Evolutionary conservation across 2,329 filamentous ascomycete species (phyloP).

Genomic region (Cryphonectria japonica): DNA sequence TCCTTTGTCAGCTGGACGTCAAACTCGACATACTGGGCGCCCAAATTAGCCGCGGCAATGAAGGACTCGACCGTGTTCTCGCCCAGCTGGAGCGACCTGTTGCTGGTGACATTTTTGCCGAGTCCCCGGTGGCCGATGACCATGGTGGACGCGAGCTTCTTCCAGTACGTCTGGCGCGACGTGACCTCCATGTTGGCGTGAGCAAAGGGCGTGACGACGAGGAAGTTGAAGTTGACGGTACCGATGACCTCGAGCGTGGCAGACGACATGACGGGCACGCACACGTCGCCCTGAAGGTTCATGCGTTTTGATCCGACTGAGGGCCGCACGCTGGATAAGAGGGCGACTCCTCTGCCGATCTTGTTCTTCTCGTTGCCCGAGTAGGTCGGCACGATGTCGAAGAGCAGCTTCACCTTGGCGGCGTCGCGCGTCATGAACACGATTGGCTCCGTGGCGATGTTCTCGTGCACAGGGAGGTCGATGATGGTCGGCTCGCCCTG

Average conservation of each 20-base stretch:
- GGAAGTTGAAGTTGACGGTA: conserved; percentile 93
- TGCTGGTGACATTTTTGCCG: conserved; percentile 85
- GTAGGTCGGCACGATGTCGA: conserved; percentile 95
- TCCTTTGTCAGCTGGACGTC: conserved; percentile 99
- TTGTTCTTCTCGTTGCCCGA: conserved; percentile 86
- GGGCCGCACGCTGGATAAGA: conserved; percentile 84
- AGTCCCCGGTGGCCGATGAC: conserved; percentile 73
- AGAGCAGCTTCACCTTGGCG: conserved; percentile 83
- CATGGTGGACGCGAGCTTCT: conserved; percentile 87
- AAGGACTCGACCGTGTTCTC: conserved; percentile 97
- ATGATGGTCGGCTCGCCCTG: conserved; percentile 86
- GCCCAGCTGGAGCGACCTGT: conserved; percentile 87
- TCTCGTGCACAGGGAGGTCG: conserved; percentile 91
- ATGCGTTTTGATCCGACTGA: conserved; percentile 84
- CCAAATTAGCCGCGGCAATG: conserved; percentile 92
- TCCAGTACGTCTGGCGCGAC: conserved; percentile 94
- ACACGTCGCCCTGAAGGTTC: conserved; percentile 88
- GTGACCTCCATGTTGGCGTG: conserved; percentile 94
- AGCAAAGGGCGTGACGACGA: conserved; percentile 90
- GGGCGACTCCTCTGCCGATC: conserved; percentile 84
- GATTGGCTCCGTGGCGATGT: conserved; percentile 90
- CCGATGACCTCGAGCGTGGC: conserved; percentile 89
- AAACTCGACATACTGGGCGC: conserved; percentile 74
- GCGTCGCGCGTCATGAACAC: conserved; percentile 82
- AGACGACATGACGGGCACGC: conserved; percentile 80